phyloP scores from a whole-genome alignment of 257 asterid genomes.

The Solanum pinnatisectum region DNA sequence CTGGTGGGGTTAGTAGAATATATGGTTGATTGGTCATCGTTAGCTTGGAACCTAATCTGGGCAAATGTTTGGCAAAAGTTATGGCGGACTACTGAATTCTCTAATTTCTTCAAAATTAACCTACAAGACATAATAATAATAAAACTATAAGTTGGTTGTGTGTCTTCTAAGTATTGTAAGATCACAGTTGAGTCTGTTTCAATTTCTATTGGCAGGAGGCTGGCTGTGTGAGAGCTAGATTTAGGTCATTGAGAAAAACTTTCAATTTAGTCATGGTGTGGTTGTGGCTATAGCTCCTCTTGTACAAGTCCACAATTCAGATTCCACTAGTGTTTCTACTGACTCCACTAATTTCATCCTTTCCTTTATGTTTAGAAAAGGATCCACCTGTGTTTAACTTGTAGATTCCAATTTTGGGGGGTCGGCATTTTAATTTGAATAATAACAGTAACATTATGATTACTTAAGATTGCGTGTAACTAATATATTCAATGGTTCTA shows the following conservation, averaged over 20 bases:
- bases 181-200: neutral
- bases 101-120: too few species aligned
- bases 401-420: too few species aligned
- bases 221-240: neutral
- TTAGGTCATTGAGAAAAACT: neutral
- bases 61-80: neutral
- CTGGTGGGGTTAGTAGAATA: neutral
- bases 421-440: too few species aligned
- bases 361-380: too few species aligned
- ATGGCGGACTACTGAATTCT: neutral
- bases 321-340: too few species aligned
- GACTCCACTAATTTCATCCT: too few species aligned
- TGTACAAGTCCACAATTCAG: neutral
- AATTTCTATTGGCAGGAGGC: neutral
- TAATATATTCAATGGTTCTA: too few species aligned
- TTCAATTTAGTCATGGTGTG: neutral
- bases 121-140: neutral
- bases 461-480: too few species aligned
- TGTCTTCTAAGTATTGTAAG: neutral
- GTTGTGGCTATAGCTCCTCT: neutral
- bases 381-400: too few species aligned
- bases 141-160: neutral
- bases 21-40: neutral
- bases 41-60: neutral
- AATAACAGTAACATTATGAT: too few species aligned